Evolutionary conservation across 140 eudicot species (phyloP).

Genomic region (Ambrosia hybrid): DNA sequence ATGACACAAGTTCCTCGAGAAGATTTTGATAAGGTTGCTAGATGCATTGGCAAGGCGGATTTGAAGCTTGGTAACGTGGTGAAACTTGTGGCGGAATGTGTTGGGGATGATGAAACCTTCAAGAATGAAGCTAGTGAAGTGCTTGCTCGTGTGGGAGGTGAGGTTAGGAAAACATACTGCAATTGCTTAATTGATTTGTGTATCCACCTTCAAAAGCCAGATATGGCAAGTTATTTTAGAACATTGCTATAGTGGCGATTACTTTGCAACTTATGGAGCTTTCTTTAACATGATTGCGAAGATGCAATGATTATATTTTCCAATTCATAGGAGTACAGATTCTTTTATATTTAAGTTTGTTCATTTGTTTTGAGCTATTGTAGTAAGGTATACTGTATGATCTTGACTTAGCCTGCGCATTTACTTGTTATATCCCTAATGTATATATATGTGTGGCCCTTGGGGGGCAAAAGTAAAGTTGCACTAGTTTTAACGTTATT

Average conservation of each 20-base stretch:
- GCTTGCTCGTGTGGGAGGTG: constrained; percentile 36
- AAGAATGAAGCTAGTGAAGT: constrained; percentile 52
- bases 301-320: neutral
- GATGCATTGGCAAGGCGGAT: constrained; percentile 60
- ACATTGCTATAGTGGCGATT: neutral
- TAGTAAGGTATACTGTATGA: constrained; percentile 8
- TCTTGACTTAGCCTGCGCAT: no score
- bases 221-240: neutral
- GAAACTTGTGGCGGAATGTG: constrained; percentile 40
- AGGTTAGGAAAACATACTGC: constrained; percentile 56
- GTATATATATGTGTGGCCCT: no score
- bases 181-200: constrained; percentile 78
- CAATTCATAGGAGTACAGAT: neutral
- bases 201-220: constrained; percentile 40
- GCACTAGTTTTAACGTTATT: no score
- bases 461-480: no score
- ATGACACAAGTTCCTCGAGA: constrained; percentile 56
- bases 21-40: constrained; percentile 50
- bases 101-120: constrained; percentile 36
- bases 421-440: no score
- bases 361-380: constrained; percentile 1
- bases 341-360: neutral
- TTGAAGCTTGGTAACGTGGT: constrained; percentile 60
- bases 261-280: constrained; percentile 1
- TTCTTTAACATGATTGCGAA: neutral